Evolutionary conservation across 805 yeast genomes (phyloP), one percentile per base, ranked within the genome.

Genomic region (Naumovozyma baii): DNA sequence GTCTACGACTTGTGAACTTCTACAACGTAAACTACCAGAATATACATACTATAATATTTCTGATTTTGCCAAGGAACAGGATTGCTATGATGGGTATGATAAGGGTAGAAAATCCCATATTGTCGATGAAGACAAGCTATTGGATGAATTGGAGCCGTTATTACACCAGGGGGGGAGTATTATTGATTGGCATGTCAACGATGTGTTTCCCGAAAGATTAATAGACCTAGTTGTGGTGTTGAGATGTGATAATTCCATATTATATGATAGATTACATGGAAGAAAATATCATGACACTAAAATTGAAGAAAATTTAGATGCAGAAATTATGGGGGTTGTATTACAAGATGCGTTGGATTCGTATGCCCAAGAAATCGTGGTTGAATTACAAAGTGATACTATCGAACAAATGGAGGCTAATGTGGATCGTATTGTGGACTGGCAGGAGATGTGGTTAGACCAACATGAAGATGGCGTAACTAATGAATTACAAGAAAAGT

Each of bases 121-220:
- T 31, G 96, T 90, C 4, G 96, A 92, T 62, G 98, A 90, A 53
- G 97, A 92, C 55, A 80, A 77, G 56, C 67, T 90, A 12, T 62
- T 87, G 42, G 97, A 92, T 58, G 74, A 75, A 18, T 62, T 92
- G 37, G 96, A 88, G 59, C 79, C 80, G 5, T 73, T 80, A 31
- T 67, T 88, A 36, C 81, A 80, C 39, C 67, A 76, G 46, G 99
- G 99, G n/a, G 95, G 94, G 1, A 69, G 72, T n/a, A 67, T 92
- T 7, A 70, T 92, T 10, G 99, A 92, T 61, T 92, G 98, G 98
- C 99, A 92, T 59, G 92, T 90, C 34, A 86, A 95, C 63, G 98
- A 92, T 54, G 75, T 85, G 16, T 90, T 92, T 56, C 97, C 97
- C 1, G 97, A 87, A 57, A 68, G 94, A 49, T 73, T 86, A 58